Evolutionary conservation across 202 grass and related monocot genomes (phyloP), one percentile per base, ranked within the genome.

Genomic region (Panicum virgatum): DNA sequence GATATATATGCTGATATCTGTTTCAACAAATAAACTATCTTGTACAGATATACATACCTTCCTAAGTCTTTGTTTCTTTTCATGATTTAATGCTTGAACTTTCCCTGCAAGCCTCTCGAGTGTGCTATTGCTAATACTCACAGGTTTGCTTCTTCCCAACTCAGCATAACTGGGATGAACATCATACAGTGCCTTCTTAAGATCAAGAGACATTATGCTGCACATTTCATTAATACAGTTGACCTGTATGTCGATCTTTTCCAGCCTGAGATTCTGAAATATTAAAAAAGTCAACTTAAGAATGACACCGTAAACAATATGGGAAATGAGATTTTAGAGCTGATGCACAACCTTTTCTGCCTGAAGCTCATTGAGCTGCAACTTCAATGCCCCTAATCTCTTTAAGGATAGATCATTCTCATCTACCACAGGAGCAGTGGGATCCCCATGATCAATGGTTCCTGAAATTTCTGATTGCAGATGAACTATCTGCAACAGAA

Each of bases 101-200:
- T 80, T 91, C 75, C 69, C 76, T 26, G 56, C 85, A 27, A 98
- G 87, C 54, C 80, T 89, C 56, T 86, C 79, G 29, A 95, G 68
- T 42, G 89, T 93, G 38, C 80, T 74, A 63, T 98, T 87, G 70
- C 90, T 93, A 53, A 95, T 87, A 54, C 87, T 98, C 59, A 85
- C 83, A 34, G 72, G 66, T 84, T 86, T 83, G 29, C 52, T 60
- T 36, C 47, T 85, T 70, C 70, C 73, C 60, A 58, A 69, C 67
- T 93, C 90, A 85, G 45, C 50, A 78, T 95, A 98, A 62, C 65
- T 90, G 18, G 90, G 90, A 87, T 98, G 92, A 51, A 98, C 86
- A 79, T 96, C 90, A 36, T 71, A 87, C 10, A 95, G 63, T 50
- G 60, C 75, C 76, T 88, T 88, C 26, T 86, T 91, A 78, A 96